A percentile compares a stretch with the other conserved stretches of the same genome.
phyloP scores from a whole-genome alignment of 2,329 filamentous ascomycete genomes.

The Penicillium sp. region DNA sequence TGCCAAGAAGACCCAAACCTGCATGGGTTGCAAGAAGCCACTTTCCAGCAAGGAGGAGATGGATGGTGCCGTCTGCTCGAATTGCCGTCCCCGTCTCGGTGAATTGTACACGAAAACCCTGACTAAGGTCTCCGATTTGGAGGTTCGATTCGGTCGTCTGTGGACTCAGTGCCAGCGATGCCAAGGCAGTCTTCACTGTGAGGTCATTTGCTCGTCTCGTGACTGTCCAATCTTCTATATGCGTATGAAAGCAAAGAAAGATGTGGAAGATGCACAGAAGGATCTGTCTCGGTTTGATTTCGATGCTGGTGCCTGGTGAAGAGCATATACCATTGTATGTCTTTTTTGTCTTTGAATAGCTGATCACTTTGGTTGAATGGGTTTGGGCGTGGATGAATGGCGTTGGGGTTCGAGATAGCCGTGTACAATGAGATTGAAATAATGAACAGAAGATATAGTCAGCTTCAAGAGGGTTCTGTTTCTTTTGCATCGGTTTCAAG shows the following conservation, averaged over 20 bases:
- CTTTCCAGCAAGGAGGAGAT: slow-evolving; percentile 75
- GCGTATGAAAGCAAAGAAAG: slow-evolving; percentile 99
- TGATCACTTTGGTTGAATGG: not conserved
- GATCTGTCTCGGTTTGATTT: slow-evolving; percentile 87
- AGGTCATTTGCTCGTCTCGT: slow-evolving; percentile 93
- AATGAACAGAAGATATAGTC: not conserved
- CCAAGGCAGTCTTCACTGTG: slow-evolving; percentile 95
- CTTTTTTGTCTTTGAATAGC: not conserved
- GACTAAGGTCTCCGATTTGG: slow-evolving; percentile 83
- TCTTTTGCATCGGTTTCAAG: not conserved
- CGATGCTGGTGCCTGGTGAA: slow-evolving; percentile 69
- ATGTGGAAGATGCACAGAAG: slow-evolving; percentile 90
- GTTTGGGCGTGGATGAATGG: slow-evolving; percentile 8
- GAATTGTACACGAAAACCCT: slow-evolving; percentile 93
- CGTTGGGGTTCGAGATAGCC: slow-evolving; percentile 4
- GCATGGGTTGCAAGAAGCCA: slow-evolving; percentile 99
- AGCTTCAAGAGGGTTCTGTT: not conserved
- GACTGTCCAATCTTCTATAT: slow-evolving; percentile 99
- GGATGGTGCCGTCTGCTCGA: slow-evolving; percentile 79
- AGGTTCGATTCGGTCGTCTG: slow-evolving; percentile 85
- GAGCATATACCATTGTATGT: slow-evolving; percentile 16
- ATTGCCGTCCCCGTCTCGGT: slow-evolving; percentile 80
- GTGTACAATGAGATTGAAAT: slow-evolving; percentile 9
- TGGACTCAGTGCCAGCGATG: slow-evolving; percentile 99
- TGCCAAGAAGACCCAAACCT: slow-evolving; percentile 94